These are phyloP conservation scores for Fennellomyces sp. DNA, from an alignment of 371 early-diverging fungal genomes.

Conservation along the genomic window DNA sequence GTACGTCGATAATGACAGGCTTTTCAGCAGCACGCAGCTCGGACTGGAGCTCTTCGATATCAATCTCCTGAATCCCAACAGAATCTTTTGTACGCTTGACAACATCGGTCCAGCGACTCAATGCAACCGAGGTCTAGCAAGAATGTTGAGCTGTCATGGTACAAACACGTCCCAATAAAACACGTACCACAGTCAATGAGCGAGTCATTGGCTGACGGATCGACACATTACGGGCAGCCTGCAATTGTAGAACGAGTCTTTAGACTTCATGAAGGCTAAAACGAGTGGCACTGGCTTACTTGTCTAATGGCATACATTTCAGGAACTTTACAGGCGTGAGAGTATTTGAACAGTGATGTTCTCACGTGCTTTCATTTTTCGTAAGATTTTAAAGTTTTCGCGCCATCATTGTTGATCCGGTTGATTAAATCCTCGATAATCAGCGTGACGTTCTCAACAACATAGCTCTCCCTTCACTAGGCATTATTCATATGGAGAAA, in stretches of 20 bases:
- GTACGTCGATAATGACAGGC: conserved; percentile 31
- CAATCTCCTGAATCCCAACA: conserved; percentile 21
- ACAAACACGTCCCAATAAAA: neutral
- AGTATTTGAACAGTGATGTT: too few species aligned
- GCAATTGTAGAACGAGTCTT: neutral
- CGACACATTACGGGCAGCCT: neutral
- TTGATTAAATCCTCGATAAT: too few species aligned
- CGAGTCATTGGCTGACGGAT: neutral
- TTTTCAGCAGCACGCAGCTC: conserved; percentile 11
- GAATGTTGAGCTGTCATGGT: too few species aligned
- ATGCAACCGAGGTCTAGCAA: conserved; percentile 3
- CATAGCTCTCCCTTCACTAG: too few species aligned
- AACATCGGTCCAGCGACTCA: conserved; percentile 31
- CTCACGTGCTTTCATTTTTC: too few species aligned
- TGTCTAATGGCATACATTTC: conserved; percentile 3
- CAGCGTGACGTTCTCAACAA: too few species aligned
- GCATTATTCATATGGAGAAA: too few species aligned
- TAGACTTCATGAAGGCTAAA: neutral
- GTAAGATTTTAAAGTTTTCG: too few species aligned
- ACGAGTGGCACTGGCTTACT: neutral
- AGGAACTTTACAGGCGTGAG: neutral
- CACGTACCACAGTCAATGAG: neutral
- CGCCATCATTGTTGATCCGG: too few species aligned
- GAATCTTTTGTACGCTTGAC: conserved; percentile 17
- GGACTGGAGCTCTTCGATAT: conserved; percentile 13